Evolutionary conservation across 257 asterid species (phyloP).

Genomic region (Agastache rugosa): DNA sequence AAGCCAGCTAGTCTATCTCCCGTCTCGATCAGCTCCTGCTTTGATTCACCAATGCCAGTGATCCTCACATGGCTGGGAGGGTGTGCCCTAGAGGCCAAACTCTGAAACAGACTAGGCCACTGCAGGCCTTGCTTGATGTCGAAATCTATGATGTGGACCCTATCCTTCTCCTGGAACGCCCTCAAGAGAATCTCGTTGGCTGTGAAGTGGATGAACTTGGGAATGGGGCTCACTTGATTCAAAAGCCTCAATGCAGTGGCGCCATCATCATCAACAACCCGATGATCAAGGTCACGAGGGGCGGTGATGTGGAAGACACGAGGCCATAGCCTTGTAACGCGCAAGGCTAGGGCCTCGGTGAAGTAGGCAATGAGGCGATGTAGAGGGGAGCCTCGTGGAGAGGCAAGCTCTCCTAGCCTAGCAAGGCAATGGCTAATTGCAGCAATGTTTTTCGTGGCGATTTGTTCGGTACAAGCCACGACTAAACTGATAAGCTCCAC

Average conservation of each 20-base stretch:
- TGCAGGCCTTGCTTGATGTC: conserved; percentile 94
- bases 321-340: conserved; percentile 84
- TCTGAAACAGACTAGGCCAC: conserved; percentile 92
- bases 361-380: conserved; percentile 81
- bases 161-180: conserved; percentile 79
- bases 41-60: conserved; percentile 91
- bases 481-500: conserved; percentile 77
- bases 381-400: conserved; percentile 77
- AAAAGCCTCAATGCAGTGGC: conserved; percentile 58
- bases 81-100: conserved; percentile 69
- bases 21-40: conserved; percentile 83
- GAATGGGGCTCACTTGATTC: conserved; percentile 82
- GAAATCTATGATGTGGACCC: conserved; percentile 89
- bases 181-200: conserved; percentile 83
- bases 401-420: conserved; percentile 90
- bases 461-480: conserved; percentile 80
- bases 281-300: conserved; percentile 78
- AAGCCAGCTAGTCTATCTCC: conserved; percentile 78
- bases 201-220: conserved; percentile 84
- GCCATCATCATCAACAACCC: conserved; percentile 58
- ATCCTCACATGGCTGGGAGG: conserved; percentile 89
- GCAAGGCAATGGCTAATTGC: conserved; percentile 65
- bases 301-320: conserved; percentile 65
- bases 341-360: conserved; percentile 83
- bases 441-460: conserved; percentile 61